phyloP scores from a whole-genome alignment of 768 basidiomycete genomes.

The Boletus coccyginus region DNA sequence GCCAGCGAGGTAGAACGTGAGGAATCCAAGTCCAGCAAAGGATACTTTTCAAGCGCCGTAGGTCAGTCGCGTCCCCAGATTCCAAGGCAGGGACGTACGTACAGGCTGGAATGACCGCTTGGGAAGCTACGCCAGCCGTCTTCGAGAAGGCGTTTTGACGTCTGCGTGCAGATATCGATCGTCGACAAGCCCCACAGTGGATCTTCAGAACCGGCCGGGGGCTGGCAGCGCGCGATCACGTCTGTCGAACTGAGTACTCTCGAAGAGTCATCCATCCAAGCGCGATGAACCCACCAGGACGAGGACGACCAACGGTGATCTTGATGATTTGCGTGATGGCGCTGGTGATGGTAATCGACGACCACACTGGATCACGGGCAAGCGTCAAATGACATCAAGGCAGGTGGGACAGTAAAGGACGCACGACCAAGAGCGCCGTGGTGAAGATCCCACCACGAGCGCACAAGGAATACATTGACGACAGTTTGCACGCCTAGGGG shows the following conservation, averaged over 20 bases:
- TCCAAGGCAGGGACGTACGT: slow-evolving; percentile 24
- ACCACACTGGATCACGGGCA: slow-evolving; percentile 46
- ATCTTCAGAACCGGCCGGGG: slow-evolving; percentile 59
- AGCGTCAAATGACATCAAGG: neutral
- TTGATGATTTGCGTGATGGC: slow-evolving; percentile 81
- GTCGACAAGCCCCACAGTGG: slow-evolving; percentile 69
- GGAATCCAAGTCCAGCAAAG: slow-evolving; percentile 89
- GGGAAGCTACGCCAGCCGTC: slow-evolving; percentile 93
- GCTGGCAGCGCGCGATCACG: slow-evolving; percentile 52
- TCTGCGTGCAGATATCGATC: slow-evolving; percentile 73
- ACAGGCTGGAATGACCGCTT: slow-evolving; percentile 88
- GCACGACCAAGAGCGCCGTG: slow-evolving; percentile 44
- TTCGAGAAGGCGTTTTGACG: slow-evolving; percentile 49
- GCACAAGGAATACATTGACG: slow-evolving; percentile 66
- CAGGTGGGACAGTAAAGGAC: neutral
- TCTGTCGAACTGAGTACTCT: slow-evolving; percentile 11
- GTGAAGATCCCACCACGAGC: slow-evolving; percentile 88
- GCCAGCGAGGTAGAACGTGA: slow-evolving; percentile 85
- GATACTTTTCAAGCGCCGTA: slow-evolving; percentile 53
- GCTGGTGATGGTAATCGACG: slow-evolving; percentile 72
- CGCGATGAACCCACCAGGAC: slow-evolving; percentile 55
- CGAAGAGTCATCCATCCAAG: neutral
- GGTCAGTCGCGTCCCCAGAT: neutral
- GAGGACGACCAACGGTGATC: slow-evolving; percentile 82
- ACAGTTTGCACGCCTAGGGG: slow-evolving; percentile 67